Percentiles rank a stretch among this genome's conserved stretches.
phyloP scores from a whole-genome alignment of 2,329 filamentous ascomycete species.

The Exserohilum rostratum region DNA sequence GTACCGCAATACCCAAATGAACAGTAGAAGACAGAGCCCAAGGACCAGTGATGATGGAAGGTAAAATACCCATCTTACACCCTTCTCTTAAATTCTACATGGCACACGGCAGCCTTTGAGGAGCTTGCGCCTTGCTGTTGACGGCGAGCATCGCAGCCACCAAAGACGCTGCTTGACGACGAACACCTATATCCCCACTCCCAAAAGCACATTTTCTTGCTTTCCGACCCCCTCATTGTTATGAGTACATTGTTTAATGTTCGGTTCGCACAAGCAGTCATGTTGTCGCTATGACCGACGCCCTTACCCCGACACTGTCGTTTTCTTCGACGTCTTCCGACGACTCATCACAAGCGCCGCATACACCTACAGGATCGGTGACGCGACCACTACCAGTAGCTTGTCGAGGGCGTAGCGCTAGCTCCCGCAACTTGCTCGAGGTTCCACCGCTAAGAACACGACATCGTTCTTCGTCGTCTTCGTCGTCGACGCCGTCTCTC shows the following conservation, averaged over 20 bases:
- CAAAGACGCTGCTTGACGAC: background rate
- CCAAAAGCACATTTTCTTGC: background rate
- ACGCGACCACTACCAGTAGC: background rate
- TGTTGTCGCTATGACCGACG: too few species aligned
- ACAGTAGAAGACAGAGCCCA: slow-evolving; percentile 35
- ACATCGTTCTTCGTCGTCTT: slow-evolving; percentile 11
- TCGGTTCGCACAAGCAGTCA: slow-evolving; percentile 11
- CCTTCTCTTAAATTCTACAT: background rate
- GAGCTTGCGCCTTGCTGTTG: background rate
- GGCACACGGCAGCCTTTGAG: background rate
- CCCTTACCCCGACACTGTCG: slow-evolving; percentile 17
- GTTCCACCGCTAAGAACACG: slow-evolving; percentile 4
- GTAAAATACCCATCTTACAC: slow-evolving; percentile 22
- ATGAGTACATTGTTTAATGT: slow-evolving; percentile 26
- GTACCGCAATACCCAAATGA: slow-evolving; percentile 45
- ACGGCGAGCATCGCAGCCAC: background rate
- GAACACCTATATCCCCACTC: slow-evolving; percentile 7
- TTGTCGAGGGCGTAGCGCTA: slow-evolving; percentile 11
- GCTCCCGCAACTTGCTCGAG: slow-evolving; percentile 6
- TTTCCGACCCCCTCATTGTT: background rate
- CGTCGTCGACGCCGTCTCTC: background rate
- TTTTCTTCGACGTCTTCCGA: slow-evolving; percentile 18
- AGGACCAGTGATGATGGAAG: slow-evolving; percentile 37
- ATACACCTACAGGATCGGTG: slow-evolving; percentile 4
- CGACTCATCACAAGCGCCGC: slow-evolving; percentile 9